Evolutionary conservation across 2,329 filamentous ascomycete species (phyloP).

Genomic region (Cadophora malorum): DNA sequence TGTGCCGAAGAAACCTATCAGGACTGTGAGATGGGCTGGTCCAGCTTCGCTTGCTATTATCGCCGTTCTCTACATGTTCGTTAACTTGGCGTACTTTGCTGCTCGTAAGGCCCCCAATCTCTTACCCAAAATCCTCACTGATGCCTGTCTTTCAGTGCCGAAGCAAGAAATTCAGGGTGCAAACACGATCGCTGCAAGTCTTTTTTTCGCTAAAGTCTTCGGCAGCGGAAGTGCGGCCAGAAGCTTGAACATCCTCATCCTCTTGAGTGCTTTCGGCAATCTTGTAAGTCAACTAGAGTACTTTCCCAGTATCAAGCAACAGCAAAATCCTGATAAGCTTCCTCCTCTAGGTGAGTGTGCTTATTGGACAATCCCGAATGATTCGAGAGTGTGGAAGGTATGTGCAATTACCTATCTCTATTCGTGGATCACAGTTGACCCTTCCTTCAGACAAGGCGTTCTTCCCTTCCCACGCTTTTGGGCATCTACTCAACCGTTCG

Average conservation of each 20-base stretch:
- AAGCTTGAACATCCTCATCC: constrained; percentile 54
- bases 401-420: neutral
- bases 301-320: neutral
- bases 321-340: neutral
- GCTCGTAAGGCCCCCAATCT: constrained; percentile 42
- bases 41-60: constrained; percentile 58
- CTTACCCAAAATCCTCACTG: neutral
- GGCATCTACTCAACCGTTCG: constrained; percentile 68
- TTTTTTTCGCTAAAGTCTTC: constrained; percentile 59
- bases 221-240: constrained; percentile 52
- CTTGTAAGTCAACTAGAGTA: constrained; percentile 44
- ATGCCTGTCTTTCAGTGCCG: constrained; percentile 47
- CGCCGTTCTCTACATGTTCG: constrained; percentile 61
- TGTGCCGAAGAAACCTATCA: constrained; percentile 51
- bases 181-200: constrained; percentile 50
- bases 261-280: constrained; percentile 55
- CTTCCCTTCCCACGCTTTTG: constrained; percentile 66
- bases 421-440: neutral
- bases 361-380: constrained; percentile 61
- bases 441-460: constrained; percentile 55
- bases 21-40: constrained; percentile 57
- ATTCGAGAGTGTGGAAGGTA: constrained; percentile 61
- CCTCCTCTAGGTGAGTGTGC: constrained; percentile 42
- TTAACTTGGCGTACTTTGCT: constrained; percentile 67
- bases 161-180: constrained; percentile 60